phyloP scores from a whole-genome alignment of 2,329 filamentous ascomycete genomes.

The Epichloe baconii region DNA sequence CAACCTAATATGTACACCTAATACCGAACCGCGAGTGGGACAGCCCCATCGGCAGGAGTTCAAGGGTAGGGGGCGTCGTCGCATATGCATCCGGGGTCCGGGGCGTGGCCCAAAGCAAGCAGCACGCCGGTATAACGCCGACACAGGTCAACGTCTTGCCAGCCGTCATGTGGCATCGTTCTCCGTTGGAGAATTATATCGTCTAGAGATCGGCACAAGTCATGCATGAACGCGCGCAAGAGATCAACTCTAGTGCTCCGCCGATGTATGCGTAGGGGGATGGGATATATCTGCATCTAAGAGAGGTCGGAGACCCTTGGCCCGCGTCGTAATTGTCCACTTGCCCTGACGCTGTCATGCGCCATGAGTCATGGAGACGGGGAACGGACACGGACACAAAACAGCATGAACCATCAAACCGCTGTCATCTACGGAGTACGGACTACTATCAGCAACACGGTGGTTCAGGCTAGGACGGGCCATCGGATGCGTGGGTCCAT shows the following conservation, averaged over 20 bases:
- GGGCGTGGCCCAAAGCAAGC: not conserved
- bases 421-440: not conserved
- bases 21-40: not conserved
- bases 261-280: not conserved
- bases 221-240: not conserved
- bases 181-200: not conserved
- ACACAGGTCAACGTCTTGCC: not conserved
- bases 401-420: not conserved
- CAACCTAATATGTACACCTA: not conserved
- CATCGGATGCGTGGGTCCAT: constrained; percentile 1
- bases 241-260: not conserved
- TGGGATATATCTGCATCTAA: not conserved
- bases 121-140: constrained; percentile 4
- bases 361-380: not conserved
- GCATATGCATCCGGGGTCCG: not conserved
- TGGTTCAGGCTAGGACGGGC: not conserved
- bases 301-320: not conserved
- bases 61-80: not conserved
- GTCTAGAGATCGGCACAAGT: not conserved
- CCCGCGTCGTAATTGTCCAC: not conserved
- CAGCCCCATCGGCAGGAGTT: not conserved
- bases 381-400: not conserved
- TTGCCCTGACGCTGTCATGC: not conserved
- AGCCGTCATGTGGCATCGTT: not conserved
- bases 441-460: not conserved